Conservation (phyloP, 164 flowering plant genomes). For the Stephania yunnanensis region DNA sequence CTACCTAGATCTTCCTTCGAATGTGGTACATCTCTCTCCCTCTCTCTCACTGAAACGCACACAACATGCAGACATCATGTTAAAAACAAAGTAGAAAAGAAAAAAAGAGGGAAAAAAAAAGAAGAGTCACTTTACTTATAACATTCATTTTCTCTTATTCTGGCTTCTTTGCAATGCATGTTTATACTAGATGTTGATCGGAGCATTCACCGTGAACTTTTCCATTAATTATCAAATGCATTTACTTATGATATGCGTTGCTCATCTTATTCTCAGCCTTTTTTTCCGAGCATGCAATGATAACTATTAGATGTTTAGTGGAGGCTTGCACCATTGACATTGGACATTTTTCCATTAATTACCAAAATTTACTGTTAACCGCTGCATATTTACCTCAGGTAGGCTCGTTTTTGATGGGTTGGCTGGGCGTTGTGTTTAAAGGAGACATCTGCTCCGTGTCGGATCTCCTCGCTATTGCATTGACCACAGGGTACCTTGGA, state of each 20-base stretch:
- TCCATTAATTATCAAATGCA: too few species aligned
- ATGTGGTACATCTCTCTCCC: constrained; percentile 59
- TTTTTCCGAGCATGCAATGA: background rate
- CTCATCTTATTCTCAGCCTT: background rate
- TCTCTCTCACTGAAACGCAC: constrained; percentile 15
- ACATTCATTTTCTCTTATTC: background rate
- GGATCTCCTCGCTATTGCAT: constrained; percentile 66
- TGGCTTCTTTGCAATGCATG: too few species aligned
- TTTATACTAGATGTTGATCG: too few species aligned
- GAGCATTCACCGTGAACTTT: too few species aligned
- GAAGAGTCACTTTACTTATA: background rate
- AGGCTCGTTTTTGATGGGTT: constrained; percentile 96
- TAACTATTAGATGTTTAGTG: background rate
- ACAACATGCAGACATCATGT: too few species aligned
- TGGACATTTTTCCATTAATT: background rate
- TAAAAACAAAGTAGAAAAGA: too few species aligned
- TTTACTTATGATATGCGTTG: too few species aligned
- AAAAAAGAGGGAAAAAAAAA: background rate
- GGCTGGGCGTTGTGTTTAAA: constrained; percentile 90
- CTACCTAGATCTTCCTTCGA: constrained; percentile 90
- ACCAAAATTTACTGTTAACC: background rate
- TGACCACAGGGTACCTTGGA: constrained; percentile 90
- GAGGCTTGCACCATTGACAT: background rate
- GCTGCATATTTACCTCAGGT: constrained; percentile 33
- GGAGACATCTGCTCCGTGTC: constrained; percentile 51